Conservation (phyloP, 2,329 filamentous ascomycete genomes). For the Hirsutella rhossiliensis region DNA sequence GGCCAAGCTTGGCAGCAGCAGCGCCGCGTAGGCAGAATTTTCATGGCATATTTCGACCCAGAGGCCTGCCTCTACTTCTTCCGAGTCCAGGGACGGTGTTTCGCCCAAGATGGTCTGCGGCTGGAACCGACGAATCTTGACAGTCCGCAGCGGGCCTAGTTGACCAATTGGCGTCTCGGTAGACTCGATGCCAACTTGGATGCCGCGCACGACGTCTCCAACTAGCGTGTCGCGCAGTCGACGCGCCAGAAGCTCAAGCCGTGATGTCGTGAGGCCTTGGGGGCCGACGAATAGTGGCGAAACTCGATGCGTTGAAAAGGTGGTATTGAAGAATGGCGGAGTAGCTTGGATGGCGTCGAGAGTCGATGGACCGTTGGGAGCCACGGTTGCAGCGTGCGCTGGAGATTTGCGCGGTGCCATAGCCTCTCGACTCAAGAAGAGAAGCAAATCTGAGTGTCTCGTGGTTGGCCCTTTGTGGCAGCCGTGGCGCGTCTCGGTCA, state of each 20-base stretch:
- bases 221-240: constrained; percentile 42
- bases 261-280: constrained; percentile 21
- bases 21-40: constrained; percentile 35
- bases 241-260: constrained; percentile 31
- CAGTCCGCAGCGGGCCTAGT: constrained; percentile 29
- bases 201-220: constrained; percentile 47
- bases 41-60: constrained; percentile 42
- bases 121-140: constrained; percentile 35
- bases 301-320: constrained; percentile 43
- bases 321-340: constrained; percentile 43
- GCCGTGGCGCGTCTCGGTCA: too few relatives aligned
- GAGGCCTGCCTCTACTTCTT: constrained; percentile 14
- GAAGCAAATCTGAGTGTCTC: background rate
- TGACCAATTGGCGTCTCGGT: constrained; percentile 26
- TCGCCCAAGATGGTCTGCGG: constrained; percentile 18
- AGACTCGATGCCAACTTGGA: constrained; percentile 37
- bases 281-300: constrained; percentile 39
- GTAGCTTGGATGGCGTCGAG: background rate
- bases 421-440: background rate
- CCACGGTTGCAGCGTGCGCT: constrained; percentile 1
- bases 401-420: background rate
- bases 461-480: too few relatives aligned
- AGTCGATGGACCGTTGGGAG: background rate
- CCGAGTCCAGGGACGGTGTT: constrained; percentile 6
- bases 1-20: constrained; percentile 32